These are phyloP conservation scores for Lactarius vividus DNA, from an alignment of 768 basidiomycete species.

Conservation along the genomic window DNA sequence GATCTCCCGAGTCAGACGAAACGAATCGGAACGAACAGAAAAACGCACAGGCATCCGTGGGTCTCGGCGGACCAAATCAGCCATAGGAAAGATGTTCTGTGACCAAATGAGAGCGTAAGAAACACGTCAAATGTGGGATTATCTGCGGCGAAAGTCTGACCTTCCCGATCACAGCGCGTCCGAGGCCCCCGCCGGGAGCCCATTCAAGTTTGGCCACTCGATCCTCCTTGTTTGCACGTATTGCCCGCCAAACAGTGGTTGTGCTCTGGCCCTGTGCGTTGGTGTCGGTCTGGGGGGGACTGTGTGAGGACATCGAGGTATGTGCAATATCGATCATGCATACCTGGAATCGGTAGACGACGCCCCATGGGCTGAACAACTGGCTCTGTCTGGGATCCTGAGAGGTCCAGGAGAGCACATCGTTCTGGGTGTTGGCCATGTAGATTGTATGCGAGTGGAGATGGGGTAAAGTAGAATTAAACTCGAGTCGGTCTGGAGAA, in stretches of 20 bases:
- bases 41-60: conserved; percentile 56
- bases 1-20: conserved; percentile 17
- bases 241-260: conserved; percentile 77
- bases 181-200: conserved; percentile 78
- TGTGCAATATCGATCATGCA: conserved; percentile 30
- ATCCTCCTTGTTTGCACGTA: conserved; percentile 83
- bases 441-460: conserved; percentile 33
- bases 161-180: conserved; percentile 84
- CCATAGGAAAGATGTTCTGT: conserved; percentile 77
- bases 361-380: conserved; percentile 78
- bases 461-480: conserved; percentile 26
- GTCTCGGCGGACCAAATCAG: conserved; percentile 75
- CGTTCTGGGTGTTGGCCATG: conserved; percentile 45
- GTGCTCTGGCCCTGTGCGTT: conserved; percentile 62
- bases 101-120: conserved; percentile 24
- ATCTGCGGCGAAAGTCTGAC: conserved; percentile 40
- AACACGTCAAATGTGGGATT: conserved; percentile 29
- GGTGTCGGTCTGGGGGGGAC: conserved; percentile 57
- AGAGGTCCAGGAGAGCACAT: conserved; percentile 84
- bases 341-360: conserved; percentile 80
- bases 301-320: conserved; percentile 31
- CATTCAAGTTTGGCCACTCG: conserved; percentile 87
- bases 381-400: conserved; percentile 81
- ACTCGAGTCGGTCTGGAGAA: conserved; percentile 28
- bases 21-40: conserved; percentile 17